These are phyloP conservation scores for Penicillium sp. DNA, from an alignment of 2,329 filamentous ascomycete species.

Conservation along the genomic window DNA sequence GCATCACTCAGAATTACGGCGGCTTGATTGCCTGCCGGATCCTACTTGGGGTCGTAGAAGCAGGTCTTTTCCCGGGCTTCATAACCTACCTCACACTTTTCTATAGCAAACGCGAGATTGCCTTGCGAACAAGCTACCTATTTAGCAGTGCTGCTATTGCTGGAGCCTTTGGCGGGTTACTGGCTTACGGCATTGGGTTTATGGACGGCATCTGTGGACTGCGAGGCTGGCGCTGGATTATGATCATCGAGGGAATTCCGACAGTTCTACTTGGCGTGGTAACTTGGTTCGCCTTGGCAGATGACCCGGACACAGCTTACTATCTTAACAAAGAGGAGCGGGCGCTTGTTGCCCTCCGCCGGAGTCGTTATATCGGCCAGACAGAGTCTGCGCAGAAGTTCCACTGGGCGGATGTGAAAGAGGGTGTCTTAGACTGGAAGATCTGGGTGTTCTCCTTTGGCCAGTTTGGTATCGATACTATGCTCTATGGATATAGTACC, in stretches of 20 bases:
- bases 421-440: conserved; percentile 72
- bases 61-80: conserved; percentile 67
- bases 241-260: conserved; percentile 59
- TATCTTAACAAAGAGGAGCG: conserved; percentile 61
- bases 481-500: conserved; percentile 75
- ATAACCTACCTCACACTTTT: conserved; percentile 71
- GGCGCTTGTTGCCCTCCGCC: conserved; percentile 53
- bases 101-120: conserved; percentile 71
- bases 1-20: conserved; percentile 64
- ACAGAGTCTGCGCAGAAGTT: conserved; percentile 53
- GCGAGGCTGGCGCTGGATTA: conserved; percentile 70
- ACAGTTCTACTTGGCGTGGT: conserved; percentile 56
- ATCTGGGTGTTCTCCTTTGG: conserved; percentile 67
- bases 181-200: conserved; percentile 71
- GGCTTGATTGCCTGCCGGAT: conserved; percentile 67
- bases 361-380: conserved; percentile 51
- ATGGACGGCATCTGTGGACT: conserved; percentile 66
- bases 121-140: conserved; percentile 69
- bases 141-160: conserved; percentile 65
- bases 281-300: conserved; percentile 60
- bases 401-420: conserved; percentile 62
- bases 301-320: conserved; percentile 63
- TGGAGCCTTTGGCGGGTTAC: conserved; percentile 68
- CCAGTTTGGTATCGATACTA: conserved; percentile 71
- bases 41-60: conserved; percentile 66